Base-by-base conservation (phyloP, 2,329 filamentous ascomycete genomes). In the Colletotrichum eleusines region DNA sequence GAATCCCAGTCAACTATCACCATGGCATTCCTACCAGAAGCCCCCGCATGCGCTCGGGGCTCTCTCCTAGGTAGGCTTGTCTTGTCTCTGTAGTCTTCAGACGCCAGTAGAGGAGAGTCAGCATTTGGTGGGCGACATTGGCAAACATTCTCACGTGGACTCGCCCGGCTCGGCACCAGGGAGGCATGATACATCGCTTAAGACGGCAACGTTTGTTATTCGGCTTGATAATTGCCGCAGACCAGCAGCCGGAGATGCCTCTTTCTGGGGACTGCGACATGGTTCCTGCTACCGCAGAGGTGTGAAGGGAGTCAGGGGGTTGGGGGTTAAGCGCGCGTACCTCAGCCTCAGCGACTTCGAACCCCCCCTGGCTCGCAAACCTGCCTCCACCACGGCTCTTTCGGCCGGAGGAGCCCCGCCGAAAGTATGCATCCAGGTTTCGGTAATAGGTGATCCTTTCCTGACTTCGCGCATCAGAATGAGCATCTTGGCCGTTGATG, bases 291-390 rank as follows among this genome's bases (percentile, higher is more conserved):
- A 64, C 62, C 12, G n/a, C 35, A 26, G 44, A 12, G n/a, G n/a
- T 48, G 35, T 8, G 26, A 26, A 38, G n/a, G 46, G 58, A 26
- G 44, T 35, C 28, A 33, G 9, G 40, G 42, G 4, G 18, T 44
- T 20, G n/a, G 26, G 55, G 48, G 55, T 26, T 50, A 38, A 53
- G 35, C 31, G 50, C 23, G 55, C 31, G 42, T 58, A 68, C 35
- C 51, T 35, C 58, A 62, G 63, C 63, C 58, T 63, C 68, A 62
- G 58, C 44, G 51, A 71, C 62, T 58, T 62, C 42, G 57, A 67
- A 71, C 51, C 50, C 57, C 35, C 57, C 28, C 35, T 33, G 35
- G 55, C 51, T 40, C 31, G n/a, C 44, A 38, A n/a, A n/a, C 57
- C 35, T 14, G 16, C 46, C n/a, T n/a, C n/a, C 0, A 50, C 42